Conservation (phyloP, 371 early-diverging fungal genomes). For the Paraphysoderma sedebokerense region DNA sequence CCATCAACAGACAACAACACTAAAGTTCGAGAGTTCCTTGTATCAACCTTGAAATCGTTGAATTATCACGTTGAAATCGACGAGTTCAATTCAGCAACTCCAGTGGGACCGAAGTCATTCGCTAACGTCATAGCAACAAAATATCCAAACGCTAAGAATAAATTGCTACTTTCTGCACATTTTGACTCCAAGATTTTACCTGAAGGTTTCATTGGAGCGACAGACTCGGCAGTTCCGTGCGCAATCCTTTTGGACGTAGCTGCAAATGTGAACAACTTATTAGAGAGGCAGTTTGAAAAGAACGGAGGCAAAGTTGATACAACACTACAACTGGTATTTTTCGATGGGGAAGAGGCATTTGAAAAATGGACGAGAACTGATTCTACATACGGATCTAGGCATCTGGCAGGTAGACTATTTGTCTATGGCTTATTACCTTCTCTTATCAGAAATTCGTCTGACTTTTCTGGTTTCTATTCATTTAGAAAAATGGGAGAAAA, state of each 20-base stretch:
- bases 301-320: constrained; percentile 15
- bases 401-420: constrained; percentile 33
- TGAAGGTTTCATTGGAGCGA: constrained; percentile 53
- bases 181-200: constrained; percentile 43
- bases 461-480: no score
- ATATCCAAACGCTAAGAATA: no score
- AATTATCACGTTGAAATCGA: no score
- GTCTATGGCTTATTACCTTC: no score
- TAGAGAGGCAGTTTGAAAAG: background rate
- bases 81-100: no score
- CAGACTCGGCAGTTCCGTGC: constrained; percentile 69
- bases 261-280: constrained; percentile 28
- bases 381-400: constrained; percentile 83
- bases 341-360: constrained; percentile 95
- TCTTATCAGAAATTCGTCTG: no score
- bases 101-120: no score
- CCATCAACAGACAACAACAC: no score
- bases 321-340: constrained; percentile 78
- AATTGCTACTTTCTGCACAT: constrained; percentile 63
- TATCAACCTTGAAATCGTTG: no score
- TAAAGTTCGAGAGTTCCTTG: no score
- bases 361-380: constrained; percentile 52
- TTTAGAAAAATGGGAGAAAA: background rate
- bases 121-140: no score
- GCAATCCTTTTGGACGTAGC: constrained; percentile 79